These are phyloP conservation scores for Fusarium albosuccineum DNA, from an alignment of 2,329 filamentous ascomycete genomes.

Conservation along the genomic window DNA sequence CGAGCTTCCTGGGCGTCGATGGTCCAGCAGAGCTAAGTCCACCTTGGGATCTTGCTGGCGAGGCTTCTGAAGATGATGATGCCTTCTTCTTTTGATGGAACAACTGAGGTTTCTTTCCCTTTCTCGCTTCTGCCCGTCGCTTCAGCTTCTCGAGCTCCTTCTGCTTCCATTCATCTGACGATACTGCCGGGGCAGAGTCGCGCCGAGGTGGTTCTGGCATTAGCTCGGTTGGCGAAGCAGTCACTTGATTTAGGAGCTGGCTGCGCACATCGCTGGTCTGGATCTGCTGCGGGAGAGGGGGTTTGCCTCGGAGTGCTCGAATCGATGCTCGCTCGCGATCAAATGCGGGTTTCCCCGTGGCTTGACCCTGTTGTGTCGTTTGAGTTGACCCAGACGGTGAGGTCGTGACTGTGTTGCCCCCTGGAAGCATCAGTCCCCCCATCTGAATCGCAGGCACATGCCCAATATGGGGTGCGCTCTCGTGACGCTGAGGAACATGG, in stretches of 20 bases:
- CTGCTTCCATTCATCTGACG: background rate
- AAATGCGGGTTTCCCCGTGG: background rate
- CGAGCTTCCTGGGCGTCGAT: background rate
- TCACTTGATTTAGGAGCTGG: slow-evolving; percentile 25
- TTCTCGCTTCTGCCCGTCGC: background rate
- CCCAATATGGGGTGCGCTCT: background rate
- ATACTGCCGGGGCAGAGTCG: background rate
- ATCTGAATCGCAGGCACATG: slow-evolving; percentile 3
- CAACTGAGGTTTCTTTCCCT: slow-evolving; percentile 4
- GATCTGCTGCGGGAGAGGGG: background rate
- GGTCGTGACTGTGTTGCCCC: background rate
- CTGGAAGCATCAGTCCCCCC: slow-evolving; percentile 9
- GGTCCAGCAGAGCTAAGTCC: background rate
- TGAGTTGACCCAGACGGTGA: background rate
- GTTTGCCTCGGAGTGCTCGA: background rate
- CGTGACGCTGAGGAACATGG: background rate
- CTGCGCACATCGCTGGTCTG: slow-evolving; percentile 4
- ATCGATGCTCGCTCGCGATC: background rate
- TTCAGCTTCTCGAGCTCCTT: slow-evolving; percentile 7
- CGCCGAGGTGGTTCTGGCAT: background rate
- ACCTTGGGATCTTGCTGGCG: background rate
- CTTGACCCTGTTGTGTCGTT: background rate
- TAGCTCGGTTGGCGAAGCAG: background rate
- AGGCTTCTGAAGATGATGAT: slow-evolving; percentile 1
- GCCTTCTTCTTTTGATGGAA: slow-evolving; percentile 9